Conservation (phyloP, 2,329 filamentous ascomycete species). For the Aspergillus felis region DNA sequence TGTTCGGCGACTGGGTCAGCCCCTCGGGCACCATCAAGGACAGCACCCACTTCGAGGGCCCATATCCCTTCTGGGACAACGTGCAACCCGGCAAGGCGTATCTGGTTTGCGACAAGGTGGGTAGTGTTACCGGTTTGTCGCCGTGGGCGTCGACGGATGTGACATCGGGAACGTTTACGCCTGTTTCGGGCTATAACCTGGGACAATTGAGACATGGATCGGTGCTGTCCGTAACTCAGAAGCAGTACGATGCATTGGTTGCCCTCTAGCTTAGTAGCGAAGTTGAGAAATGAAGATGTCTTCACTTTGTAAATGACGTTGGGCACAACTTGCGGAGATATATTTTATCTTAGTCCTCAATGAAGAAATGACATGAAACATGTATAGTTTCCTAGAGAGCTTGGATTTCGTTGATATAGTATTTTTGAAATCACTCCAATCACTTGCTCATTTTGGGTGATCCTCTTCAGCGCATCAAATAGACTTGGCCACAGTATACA, state of each 20-base stretch:
- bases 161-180: conserved; percentile 1
- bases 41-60: conserved; percentile 9
- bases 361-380: no score
- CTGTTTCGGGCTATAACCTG: conserved; percentile 4
- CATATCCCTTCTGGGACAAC: conserved; percentile 15
- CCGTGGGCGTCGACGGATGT: conserved; percentile 9
- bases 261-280: conserved; percentile 31
- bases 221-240: conserved; percentile 6
- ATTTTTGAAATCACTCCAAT: no score
- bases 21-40: conserved; percentile 3
- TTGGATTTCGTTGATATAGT: no score
- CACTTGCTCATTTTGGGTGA: no score
- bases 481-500: no score
- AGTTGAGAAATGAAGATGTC: no score
- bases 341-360: no score
- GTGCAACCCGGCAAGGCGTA: conserved; percentile 6
- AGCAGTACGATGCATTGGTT: conserved; percentile 13
- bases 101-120: conserved; percentile 8
- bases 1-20: conserved; percentile 10
- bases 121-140: conserved; percentile 4
- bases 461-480: no score
- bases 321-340: no score
- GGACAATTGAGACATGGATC: conserved; percentile 11
- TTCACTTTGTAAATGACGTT: no score
- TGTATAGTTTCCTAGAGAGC: no score